A percentile compares a stretch with the other conserved stretches of the same genome.
Evolutionary conservation across 2,329 filamentous ascomycete species (phyloP).

Genomic region (Westerdykella sp.): DNA sequence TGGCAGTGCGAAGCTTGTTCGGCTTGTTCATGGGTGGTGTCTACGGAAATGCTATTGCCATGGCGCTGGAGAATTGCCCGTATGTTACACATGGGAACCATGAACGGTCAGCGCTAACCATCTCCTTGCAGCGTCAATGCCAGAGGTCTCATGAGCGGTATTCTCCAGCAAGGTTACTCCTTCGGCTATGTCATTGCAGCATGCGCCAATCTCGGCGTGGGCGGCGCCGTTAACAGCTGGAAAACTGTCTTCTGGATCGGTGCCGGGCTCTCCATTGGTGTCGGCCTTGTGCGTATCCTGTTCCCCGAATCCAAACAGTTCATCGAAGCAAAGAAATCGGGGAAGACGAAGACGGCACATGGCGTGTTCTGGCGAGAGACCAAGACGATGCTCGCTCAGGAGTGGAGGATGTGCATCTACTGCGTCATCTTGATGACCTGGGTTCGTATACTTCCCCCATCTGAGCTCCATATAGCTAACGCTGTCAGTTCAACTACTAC

Average conservation of each 20-base stretch:
- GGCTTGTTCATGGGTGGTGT: slow-evolving; percentile 77
- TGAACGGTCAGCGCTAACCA: no score
- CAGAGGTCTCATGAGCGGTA: slow-evolving; percentile 73
- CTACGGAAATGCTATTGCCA: slow-evolving; percentile 71
- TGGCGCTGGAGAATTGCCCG: slow-evolving; percentile 70
- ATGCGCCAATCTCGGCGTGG: slow-evolving; percentile 67
- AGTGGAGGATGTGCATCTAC: slow-evolving; percentile 75
- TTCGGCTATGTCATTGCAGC: slow-evolving; percentile 75
- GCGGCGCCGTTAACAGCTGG: slow-evolving; percentile 58
- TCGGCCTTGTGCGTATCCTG: slow-evolving; percentile 60
- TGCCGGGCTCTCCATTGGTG: slow-evolving; percentile 59
- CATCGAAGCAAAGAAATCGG: slow-evolving; percentile 59
- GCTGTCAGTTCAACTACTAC: slow-evolving; percentile 53
- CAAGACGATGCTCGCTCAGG: slow-evolving; percentile 58
- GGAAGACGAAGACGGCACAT: slow-evolving; percentile 44
- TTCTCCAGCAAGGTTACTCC: slow-evolving; percentile 75
- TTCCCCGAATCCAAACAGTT: slow-evolving; percentile 75
- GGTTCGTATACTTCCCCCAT: slow-evolving; percentile 20
- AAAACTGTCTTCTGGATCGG: slow-evolving; percentile 72
- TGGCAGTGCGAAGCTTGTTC: slow-evolving; percentile 67
- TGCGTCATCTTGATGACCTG: slow-evolving; percentile 73
- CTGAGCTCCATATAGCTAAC: slow-evolving; percentile 3
- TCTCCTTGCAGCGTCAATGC: slow-evolving; percentile 44
- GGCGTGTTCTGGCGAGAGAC: slow-evolving; percentile 63
- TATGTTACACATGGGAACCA: slow-evolving; percentile 28